Percentiles rank a stretch among this genome's conserved stretches.
phyloP scores from a whole-genome alignment of 2,329 filamentous ascomycete species.

The Blastomyces silverae region DNA sequence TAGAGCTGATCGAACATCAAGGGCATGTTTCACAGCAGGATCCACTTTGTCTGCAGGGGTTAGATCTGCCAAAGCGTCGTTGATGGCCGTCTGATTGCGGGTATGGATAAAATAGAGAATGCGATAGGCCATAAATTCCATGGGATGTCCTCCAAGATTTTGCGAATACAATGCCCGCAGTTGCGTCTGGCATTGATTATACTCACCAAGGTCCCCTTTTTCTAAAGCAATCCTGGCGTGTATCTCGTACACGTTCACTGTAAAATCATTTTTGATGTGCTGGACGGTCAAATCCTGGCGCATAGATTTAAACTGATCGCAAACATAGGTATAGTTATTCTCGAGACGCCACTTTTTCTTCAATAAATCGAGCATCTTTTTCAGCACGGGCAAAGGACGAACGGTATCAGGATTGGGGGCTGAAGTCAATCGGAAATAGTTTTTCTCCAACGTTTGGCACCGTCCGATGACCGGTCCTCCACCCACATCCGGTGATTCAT shows the following conservation, averaged over 20 bases:
- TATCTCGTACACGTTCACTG: conserved; percentile 92
- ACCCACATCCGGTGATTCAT: conserved; percentile 44
- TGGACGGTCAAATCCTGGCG: conserved; percentile 97
- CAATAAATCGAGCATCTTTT: conserved; percentile 76
- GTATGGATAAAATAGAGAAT: conserved; percentile 99
- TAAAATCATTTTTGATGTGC: conserved; percentile 93
- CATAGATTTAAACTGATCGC: conserved; percentile 98
- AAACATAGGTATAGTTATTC: conserved; percentile 93
- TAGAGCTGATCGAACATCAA: conserved; percentile 83
- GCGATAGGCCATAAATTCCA: conserved; percentile 98
- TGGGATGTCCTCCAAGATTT: conserved; percentile 78
- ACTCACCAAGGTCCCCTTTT: conserved; percentile 99
- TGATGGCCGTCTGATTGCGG: conserved; percentile 95
- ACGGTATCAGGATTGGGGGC: conserved; percentile 84
- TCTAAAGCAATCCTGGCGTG: conserved; percentile 96
- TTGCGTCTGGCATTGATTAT: conserved; percentile 99
- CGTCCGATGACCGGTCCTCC: conserved; percentile 74
- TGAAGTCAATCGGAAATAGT: conserved; percentile 86
- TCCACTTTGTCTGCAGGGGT: conserved; percentile 91
- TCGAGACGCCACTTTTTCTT: conserved; percentile 94
- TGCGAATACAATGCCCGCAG: conserved; percentile 83
- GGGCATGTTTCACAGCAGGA: conserved; percentile 76
- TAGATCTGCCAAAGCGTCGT: conserved; percentile 98
- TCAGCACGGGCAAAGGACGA: conserved; percentile 71
- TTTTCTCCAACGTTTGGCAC: conserved; percentile 79